phyloP scores from a whole-genome alignment of 1,139 yeast species.

The Waltiozyma solani region DNA sequence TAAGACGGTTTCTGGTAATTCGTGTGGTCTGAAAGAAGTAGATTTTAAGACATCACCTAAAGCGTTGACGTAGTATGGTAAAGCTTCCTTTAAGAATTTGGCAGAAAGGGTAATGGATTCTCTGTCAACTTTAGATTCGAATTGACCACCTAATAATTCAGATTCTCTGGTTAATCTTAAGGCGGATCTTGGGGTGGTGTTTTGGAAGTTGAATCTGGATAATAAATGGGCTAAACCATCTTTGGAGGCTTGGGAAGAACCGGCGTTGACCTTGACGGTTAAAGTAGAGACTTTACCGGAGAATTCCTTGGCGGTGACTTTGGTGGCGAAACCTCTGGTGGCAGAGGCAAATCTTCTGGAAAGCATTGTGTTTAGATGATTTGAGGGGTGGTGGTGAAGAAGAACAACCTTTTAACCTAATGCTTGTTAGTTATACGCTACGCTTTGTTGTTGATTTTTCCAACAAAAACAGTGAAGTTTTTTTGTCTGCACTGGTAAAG shows the following conservation, averaged over 20 bases:
- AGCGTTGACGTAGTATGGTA: slow-evolving; percentile 88
- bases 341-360: slow-evolving; percentile 19
- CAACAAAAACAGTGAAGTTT: too few relatives aligned
- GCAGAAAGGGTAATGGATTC: slow-evolving; percentile 77
- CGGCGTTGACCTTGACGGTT: slow-evolving; percentile 77
- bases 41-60: slow-evolving; percentile 68
- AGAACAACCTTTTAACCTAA: too few relatives aligned
- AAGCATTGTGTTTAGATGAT: slow-evolving; percentile 10
- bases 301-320: slow-evolving; percentile 33
- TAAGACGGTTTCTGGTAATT: slow-evolving; percentile 67
- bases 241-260: slow-evolving; percentile 66
- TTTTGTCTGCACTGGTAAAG: too few relatives aligned
- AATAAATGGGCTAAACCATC: slow-evolving; percentile 85
- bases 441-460: too few relatives aligned
- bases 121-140: slow-evolving; percentile 64
- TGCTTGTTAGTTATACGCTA: too few relatives aligned
- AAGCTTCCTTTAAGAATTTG: slow-evolving; percentile 73
- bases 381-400: not conserved
- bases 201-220: slow-evolving; percentile 77
- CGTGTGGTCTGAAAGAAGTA: slow-evolving; percentile 75
- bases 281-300: slow-evolving; percentile 56
- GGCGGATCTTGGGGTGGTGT: slow-evolving; percentile 78
- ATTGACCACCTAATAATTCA: slow-evolving; percentile 85
- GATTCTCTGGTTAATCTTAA: slow-evolving; percentile 91
- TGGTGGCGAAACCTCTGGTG: slow-evolving; percentile 26